Evolutionary conservation across 768 basidiomycete species (phyloP).

Genomic region (Trametes punicea): DNA sequence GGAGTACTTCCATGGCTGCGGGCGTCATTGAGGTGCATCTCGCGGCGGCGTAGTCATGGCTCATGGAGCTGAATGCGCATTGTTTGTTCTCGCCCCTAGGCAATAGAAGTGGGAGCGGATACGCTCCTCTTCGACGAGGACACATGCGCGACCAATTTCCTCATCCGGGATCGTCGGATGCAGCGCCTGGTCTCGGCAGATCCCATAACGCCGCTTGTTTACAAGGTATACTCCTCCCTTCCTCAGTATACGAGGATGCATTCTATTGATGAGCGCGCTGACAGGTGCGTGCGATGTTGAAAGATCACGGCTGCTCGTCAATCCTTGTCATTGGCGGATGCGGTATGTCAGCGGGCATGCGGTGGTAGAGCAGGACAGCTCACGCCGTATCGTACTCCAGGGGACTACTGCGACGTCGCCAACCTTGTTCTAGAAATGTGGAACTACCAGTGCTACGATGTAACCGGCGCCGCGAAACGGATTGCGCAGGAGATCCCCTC

Average conservation of each 20-base stretch:
- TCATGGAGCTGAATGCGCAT: too few relatives aligned
- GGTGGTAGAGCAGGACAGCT: neutral
- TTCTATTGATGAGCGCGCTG: too few relatives aligned
- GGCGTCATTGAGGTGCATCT: constrained; percentile 16
- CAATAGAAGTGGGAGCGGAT: constrained; percentile 18
- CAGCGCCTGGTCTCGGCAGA: constrained; percentile 18
- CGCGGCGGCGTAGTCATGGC: too few relatives aligned
- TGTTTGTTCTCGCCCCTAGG: too few relatives aligned
- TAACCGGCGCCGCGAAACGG: constrained; percentile 14
- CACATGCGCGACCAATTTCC: constrained; percentile 22
- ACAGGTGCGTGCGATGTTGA: constrained; percentile 16
- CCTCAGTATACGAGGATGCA: neutral
- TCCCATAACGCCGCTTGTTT: constrained; percentile 18
- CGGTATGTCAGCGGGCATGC: constrained; percentile 3
- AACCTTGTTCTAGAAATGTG: constrained; percentile 23
- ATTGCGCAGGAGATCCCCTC: constrained; percentile 20
- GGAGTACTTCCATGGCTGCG: constrained; percentile 22
- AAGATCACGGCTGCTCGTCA: constrained; percentile 16
- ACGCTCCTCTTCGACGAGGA: constrained; percentile 20
- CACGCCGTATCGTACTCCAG: neutral
- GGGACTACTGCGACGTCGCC: constrained; percentile 23
- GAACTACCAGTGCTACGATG: constrained; percentile 18
- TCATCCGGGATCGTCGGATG: constrained; percentile 22
- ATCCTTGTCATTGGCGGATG: constrained; percentile 23
- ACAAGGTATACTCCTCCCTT: constrained; percentile 2